Conservation (phyloP, 306 rosid genomes). For the Luffa acutangula region DNA sequence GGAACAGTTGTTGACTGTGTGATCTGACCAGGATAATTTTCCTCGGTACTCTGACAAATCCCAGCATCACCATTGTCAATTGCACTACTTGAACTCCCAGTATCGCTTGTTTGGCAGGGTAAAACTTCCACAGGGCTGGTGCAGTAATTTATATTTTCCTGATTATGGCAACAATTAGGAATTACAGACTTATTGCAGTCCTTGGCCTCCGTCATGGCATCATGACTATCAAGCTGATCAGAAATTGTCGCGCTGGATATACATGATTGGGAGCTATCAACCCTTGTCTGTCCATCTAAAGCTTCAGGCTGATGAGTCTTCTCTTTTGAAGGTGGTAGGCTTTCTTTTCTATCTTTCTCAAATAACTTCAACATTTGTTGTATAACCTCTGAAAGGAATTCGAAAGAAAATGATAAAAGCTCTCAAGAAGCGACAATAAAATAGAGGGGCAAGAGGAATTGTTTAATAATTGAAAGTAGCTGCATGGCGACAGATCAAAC, state of each 20-base stretch:
- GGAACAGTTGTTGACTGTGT: slow-evolving; percentile 7
- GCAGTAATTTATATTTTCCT: not conserved
- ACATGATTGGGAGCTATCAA: slow-evolving; percentile 24
- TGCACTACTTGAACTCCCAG: slow-evolving; percentile 19
- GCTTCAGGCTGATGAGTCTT: slow-evolving; percentile 13
- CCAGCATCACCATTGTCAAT: slow-evolving; percentile 20
- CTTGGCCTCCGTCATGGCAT: slow-evolving; percentile 9
- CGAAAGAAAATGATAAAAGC: not conserved
- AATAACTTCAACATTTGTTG: slow-evolving; percentile 27
- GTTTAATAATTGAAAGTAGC: not conserved
- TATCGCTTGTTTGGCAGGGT: slow-evolving; percentile 16
- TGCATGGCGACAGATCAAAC: not conserved
- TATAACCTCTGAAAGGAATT: slow-evolving; percentile 31
- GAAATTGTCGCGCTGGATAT: slow-evolving; percentile 17
- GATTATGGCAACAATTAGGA: slow-evolving; percentile 4
- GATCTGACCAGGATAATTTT: slow-evolving; percentile 14
- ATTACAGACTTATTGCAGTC: not conserved
- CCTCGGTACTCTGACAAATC: slow-evolving; percentile 6
- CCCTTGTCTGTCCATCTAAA: slow-evolving; percentile 14
- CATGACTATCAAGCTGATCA: slow-evolving; percentile 10
- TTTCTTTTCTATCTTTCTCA: slow-evolving; percentile 20
- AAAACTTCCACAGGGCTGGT: slow-evolving; percentile 10
- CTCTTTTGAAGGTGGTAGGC: slow-evolving; percentile 11
- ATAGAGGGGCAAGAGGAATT: not conserved
- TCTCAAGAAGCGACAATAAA: not conserved